Evolutionary conservation across 495 filamentous ascomycete species (phyloP), one percentile per base, ranked within the genome.

Genomic region (Xylaria longipes): DNA sequence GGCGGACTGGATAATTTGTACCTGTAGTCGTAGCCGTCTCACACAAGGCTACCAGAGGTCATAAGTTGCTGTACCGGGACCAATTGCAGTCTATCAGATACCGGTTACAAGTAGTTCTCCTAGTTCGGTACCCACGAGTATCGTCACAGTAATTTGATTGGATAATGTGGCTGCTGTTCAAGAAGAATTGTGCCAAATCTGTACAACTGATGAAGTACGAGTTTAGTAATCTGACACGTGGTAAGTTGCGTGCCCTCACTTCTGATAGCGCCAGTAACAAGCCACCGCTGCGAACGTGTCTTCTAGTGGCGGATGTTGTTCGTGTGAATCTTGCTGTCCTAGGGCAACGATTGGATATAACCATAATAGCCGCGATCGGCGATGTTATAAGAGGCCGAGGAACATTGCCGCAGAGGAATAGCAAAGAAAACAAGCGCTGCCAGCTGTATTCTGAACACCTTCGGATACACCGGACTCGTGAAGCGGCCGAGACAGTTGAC

Each of bases 401-500:
- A 22, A 37, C 20, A 22, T 37, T 15, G 12, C n/a, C 5, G 1
- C 54, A 58, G 22, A 58, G 27, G 54, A n/a, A 58, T 9, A 37
- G 31, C 57, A 60, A n/a, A 60, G 29, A 60, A 22, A 37, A 29
- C 57, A 22, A 22, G n/a, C 31, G 14, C 37, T 60, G 31, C 12
- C 5, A 15, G 8, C 11, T 25, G 5, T 8, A 29, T 1, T 7
- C 29, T 11, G 17, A 37, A 33, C 17, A 33, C 41, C 3, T 29
- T 66, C 63, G 63, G 63, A 25, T 29, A 22, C 63, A 50, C 25
- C 63, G 63, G 63, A 15, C 31, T 33, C 45, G 41, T 27, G n/a
- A 50, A n/a, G 45, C 63, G 63, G 63, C 63, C 63, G 63, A 50
- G 45, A 66, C 63, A 31, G 63, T 17, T 52, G 45, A 45, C 48